phyloP scores from a whole-genome alignment of 179 eudicot species.

The Spergularia azorica region DNA sequence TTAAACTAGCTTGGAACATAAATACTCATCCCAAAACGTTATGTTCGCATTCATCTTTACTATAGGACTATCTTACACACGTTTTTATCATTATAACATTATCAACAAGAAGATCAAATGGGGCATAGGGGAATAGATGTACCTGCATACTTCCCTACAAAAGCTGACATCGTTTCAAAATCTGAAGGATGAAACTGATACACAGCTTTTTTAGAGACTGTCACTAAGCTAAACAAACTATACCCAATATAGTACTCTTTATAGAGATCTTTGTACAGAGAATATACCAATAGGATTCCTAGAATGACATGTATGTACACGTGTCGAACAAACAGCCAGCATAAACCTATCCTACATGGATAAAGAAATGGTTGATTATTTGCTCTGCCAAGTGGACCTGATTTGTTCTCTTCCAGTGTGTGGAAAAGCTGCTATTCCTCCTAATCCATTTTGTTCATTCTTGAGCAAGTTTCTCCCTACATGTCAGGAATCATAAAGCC shows the following conservation, averaged over 20 bases:
- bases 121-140: slow-evolving; percentile 11
- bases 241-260: slow-evolving; percentile 24
- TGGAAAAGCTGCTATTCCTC: slow-evolving; percentile 38
- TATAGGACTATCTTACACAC: background rate
- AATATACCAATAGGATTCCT: slow-evolving; percentile 44
- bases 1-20: too few species aligned
- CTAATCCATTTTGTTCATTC: slow-evolving; percentile 39
- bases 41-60: too few species aligned
- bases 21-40: too few species aligned
- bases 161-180: slow-evolving; percentile 79
- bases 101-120: background rate
- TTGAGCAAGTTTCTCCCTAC: slow-evolving; percentile 18
- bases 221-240: background rate
- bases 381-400: slow-evolving; percentile 38
- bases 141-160: slow-evolving; percentile 93
- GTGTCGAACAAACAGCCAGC: slow-evolving; percentile 53
- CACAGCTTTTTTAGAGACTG: slow-evolving; percentile 8
- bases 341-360: slow-evolving; percentile 61
- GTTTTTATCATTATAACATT: background rate
- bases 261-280: slow-evolving; percentile 28
- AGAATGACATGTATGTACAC: slow-evolving; percentile 31
- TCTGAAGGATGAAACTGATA: slow-evolving; percentile 9
- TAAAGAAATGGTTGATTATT: slow-evolving; percentile 58
- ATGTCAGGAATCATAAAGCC: slow-evolving; percentile 19
- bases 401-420: slow-evolving; percentile 28